Conservation (phyloP, 192 early-diverging fungal species). For the Umbelopsis vinacea region DNA sequence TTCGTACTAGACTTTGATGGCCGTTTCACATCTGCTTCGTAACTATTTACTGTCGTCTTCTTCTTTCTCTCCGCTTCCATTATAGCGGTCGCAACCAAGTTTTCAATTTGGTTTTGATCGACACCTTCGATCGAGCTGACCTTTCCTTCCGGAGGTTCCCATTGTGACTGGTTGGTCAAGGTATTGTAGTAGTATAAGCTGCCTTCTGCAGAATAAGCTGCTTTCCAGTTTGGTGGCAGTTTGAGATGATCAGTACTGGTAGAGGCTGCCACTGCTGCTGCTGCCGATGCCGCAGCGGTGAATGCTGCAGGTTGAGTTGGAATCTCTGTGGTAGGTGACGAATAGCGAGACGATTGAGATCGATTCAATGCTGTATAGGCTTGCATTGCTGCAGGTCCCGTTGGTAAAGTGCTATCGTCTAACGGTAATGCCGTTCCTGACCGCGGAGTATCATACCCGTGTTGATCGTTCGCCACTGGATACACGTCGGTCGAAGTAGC, state of each 20-base stretch:
- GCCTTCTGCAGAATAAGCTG: slow-evolving; percentile 47
- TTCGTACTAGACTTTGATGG: neutral
- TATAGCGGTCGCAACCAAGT: slow-evolving; percentile 31
- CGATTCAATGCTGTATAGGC: slow-evolving; percentile 27
- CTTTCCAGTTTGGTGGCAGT: slow-evolving; percentile 56
- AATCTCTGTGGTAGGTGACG: slow-evolving; percentile 31
- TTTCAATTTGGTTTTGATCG: slow-evolving; percentile 24
- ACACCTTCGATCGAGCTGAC: slow-evolving; percentile 36
- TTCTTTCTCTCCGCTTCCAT: slow-evolving; percentile 31
- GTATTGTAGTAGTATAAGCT: slow-evolving; percentile 58
- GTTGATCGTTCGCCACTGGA: neutral
- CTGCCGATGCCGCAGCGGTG: slow-evolving; percentile 3
- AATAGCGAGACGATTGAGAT: slow-evolving; percentile 11
- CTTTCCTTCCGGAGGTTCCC: slow-evolving; percentile 49
- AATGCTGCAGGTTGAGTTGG: neutral
- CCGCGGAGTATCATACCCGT: neutral
- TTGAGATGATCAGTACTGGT: slow-evolving; percentile 16
- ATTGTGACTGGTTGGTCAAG: slow-evolving; percentile 57
- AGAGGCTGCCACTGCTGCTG: neutral
- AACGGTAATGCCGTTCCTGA: neutral
- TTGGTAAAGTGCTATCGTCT: slow-evolving; percentile 25
- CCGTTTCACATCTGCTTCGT: neutral
- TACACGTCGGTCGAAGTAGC: neutral
- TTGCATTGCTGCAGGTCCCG: slow-evolving; percentile 34
- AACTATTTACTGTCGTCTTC: neutral